Conservation (phyloP, 331 rosid species). For the Cydonia oblonga region DNA sequence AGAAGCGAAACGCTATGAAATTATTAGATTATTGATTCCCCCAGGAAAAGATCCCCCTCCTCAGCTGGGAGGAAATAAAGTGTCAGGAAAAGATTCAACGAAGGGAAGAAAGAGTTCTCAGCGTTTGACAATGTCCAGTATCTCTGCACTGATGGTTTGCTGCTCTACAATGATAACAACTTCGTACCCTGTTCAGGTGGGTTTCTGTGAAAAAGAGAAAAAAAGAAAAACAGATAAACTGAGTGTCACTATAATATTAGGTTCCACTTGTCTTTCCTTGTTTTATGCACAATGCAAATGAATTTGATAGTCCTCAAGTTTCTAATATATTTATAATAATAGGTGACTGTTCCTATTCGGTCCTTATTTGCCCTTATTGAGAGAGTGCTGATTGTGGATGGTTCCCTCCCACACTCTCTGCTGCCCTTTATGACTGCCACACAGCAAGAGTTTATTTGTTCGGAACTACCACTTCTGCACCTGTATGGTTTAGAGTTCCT, state of each 20-base stretch:
- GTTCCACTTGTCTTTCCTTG: background rate
- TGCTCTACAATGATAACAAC: conserved; percentile 68
- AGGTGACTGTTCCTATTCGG: conserved; percentile 71
- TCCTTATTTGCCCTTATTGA: conserved; percentile 47
- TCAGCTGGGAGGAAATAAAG: conserved; percentile 43
- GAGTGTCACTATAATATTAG: background rate
- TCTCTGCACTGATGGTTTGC: conserved; percentile 54
- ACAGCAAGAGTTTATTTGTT: conserved; percentile 76
- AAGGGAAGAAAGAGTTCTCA: conserved; percentile 34
- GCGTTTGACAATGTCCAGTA: conserved; percentile 29
- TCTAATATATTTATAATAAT: conserved; percentile 3
- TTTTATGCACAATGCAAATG: background rate
- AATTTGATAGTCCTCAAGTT: background rate
- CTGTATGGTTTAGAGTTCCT: conserved; percentile 61
- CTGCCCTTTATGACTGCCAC: conserved; percentile 55
- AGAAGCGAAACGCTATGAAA: conserved; percentile 38
- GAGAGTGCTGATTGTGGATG: conserved; percentile 71
- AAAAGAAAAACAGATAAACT: background rate
- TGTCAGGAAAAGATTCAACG: conserved; percentile 27
- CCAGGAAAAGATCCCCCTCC: conserved; percentile 57
- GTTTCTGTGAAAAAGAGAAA: background rate
- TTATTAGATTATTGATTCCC: conserved; percentile 37
- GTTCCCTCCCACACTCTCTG: conserved; percentile 51
- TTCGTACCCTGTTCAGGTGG: conserved; percentile 70
- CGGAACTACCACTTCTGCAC: conserved; percentile 85